Percentiles rank a stretch among this genome's conserved stretches.
Conservation (phyloP, 129 eudicot genomes). For the Pseudognaphalium luteoalbum region DNA sequence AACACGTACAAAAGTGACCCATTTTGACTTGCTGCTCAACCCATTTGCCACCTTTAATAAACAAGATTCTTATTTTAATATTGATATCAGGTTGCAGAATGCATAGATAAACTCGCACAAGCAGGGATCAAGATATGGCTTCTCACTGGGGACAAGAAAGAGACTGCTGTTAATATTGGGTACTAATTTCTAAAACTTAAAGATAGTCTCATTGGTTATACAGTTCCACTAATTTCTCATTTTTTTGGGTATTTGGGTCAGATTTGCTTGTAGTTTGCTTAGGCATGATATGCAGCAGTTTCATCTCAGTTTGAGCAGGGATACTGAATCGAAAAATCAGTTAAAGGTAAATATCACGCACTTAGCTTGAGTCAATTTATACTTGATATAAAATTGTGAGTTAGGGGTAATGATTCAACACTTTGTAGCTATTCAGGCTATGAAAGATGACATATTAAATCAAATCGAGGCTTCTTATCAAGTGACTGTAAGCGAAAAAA, state of each 20-base stretch:
- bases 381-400: constrained; percentile 13
- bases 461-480: constrained; percentile 43
- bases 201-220: not conserved
- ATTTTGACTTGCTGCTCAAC: not conserved
- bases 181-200: constrained; percentile 17
- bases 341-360: constrained; percentile 43
- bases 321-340: constrained; percentile 45
- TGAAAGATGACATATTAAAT: constrained; percentile 4
- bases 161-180: constrained; percentile 67
- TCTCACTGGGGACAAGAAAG: constrained; percentile 61
- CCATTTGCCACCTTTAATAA: not conserved
- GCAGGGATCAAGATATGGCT: constrained; percentile 65
- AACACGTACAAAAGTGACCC: not conserved
- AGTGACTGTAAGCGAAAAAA: constrained; percentile 31
- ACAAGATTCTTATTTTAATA: not conserved
- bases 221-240: not conserved
- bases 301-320: constrained; percentile 52
- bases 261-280: constrained; percentile 64
- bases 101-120: constrained; percentile 64
- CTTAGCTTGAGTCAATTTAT: constrained; percentile 3
- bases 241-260: constrained; percentile 6
- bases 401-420: constrained; percentile 32
- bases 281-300: constrained; percentile 57
- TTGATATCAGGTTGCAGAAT: constrained; percentile 53
- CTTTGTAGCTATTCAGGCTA: constrained; percentile 29